Evolutionary conservation across 2,329 filamentous ascomycete genomes (phyloP).

Genomic region (Aspergillus jensenii): DNA sequence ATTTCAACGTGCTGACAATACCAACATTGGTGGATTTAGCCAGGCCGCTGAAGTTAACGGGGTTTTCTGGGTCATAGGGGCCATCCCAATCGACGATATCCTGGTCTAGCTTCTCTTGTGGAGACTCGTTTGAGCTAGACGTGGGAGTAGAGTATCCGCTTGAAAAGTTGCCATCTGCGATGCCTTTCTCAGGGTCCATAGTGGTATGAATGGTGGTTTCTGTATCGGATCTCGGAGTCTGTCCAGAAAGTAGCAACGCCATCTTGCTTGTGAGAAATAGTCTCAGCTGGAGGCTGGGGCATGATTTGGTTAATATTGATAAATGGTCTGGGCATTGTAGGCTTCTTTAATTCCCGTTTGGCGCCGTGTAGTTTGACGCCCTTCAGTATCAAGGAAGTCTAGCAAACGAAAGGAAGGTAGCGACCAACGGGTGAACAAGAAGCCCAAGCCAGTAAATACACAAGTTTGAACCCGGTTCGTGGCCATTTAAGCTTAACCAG

Average conservation of each 20-base stretch:
- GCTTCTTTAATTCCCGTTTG: not conserved
- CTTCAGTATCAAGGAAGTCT: too few species aligned
- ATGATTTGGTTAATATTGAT: too few species aligned
- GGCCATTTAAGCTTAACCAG: too few species aligned
- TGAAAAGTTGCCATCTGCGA: not conserved
- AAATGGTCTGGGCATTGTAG: not conserved
- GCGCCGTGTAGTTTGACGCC: too few species aligned
- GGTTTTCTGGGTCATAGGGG: slow-evolving; percentile 29
- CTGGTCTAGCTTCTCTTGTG: not conserved
- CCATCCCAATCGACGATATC: slow-evolving; percentile 14
- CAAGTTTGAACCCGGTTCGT: too few species aligned
- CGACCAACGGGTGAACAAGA: too few species aligned
- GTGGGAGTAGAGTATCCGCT: not conserved
- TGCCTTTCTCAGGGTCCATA: not conserved
- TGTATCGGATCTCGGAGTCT: not conserved
- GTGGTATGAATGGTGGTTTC: not conserved
- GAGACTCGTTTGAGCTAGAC: not conserved
- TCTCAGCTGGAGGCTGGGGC: too few species aligned
- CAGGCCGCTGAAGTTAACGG: slow-evolving; percentile 23
- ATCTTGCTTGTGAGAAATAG: not conserved
- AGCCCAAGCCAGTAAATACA: too few species aligned
- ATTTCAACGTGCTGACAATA: slow-evolving; percentile 3
- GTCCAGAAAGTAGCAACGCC: not conserved
- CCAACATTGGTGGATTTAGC: not conserved
- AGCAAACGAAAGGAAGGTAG: too few species aligned